Percentiles rank a stretch among this genome's conserved stretches.
phyloP scores from a whole-genome alignment of 148 eudicot species.

The Gaultheria prostrata region DNA sequence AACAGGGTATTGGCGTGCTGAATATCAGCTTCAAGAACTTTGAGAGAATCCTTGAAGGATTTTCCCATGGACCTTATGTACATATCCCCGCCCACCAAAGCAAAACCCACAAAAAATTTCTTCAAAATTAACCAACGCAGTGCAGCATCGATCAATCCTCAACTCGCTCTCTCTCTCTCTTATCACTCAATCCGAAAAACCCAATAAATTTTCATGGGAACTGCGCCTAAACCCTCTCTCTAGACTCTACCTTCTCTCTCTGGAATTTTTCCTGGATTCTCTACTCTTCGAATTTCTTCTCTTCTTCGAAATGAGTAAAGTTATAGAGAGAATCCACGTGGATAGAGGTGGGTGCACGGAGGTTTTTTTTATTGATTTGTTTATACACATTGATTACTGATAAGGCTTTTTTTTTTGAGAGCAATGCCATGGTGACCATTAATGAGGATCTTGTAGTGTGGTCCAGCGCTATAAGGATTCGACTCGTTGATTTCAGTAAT shows the following conservation, averaged over 20 bases:
- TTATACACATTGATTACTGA: too few relatives aligned
- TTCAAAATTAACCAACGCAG: slow-evolving; percentile 11
- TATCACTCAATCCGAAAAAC: background rate
- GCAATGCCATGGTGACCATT: too few relatives aligned
- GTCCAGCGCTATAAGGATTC: too few relatives aligned
- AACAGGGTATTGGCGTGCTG: slow-evolving; percentile 96
- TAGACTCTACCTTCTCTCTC: slow-evolving; percentile 1
- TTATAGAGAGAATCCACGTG: slow-evolving; percentile 24
- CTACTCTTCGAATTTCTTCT: background rate
- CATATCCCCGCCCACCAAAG: slow-evolving; percentile 31
- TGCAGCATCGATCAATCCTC: background rate
- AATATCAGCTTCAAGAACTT: slow-evolving; percentile 96
- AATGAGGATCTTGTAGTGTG: too few relatives aligned
- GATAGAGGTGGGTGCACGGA: slow-evolving; percentile 17
- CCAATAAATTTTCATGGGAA: background rate
- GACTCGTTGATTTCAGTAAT: too few relatives aligned
- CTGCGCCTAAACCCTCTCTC: background rate
- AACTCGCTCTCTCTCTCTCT: background rate
- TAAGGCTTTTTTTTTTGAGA: too few relatives aligned
- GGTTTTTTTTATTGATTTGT: too few relatives aligned
- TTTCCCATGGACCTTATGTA: slow-evolving; percentile 64
- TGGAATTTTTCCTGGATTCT: background rate
- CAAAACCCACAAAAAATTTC: slow-evolving; percentile 10
- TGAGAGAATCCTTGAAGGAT: slow-evolving; percentile 96
- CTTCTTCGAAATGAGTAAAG: background rate